Evolutionary conservation across 2,329 filamentous ascomycete species (phyloP).

Genomic region (Pyrenochaeta sp.): DNA sequence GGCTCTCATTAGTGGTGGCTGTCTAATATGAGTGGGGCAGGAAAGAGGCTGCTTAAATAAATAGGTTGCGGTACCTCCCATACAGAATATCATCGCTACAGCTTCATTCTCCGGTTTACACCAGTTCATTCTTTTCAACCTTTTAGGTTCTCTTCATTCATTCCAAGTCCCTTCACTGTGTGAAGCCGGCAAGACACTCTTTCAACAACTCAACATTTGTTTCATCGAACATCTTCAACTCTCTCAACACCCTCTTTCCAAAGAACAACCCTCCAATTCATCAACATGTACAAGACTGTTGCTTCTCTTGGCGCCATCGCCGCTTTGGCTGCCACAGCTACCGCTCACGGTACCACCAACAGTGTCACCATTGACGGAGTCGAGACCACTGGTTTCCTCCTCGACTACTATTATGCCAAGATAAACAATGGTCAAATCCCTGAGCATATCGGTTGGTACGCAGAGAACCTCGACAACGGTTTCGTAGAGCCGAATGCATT

Average conservation of each 20-base stretch:
- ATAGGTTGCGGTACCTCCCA: constrained; percentile 23
- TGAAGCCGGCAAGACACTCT: constrained; percentile 45
- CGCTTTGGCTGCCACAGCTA: constrained; percentile 51
- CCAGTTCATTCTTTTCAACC: constrained; percentile 37
- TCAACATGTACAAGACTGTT: constrained; percentile 41
- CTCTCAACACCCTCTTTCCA: constrained; percentile 12
- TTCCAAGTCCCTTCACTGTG: constrained; percentile 43
- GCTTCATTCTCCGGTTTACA: constrained; percentile 33
- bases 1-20: constrained; percentile 11
- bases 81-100: constrained; percentile 31
- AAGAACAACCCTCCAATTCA: constrained; percentile 12
- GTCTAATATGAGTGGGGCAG: constrained; percentile 7
- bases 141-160: constrained; percentile 28
- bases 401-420: constrained; percentile 51
- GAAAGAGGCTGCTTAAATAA: constrained; percentile 22
- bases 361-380: constrained; percentile 58
- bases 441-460: constrained; percentile 56
- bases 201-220: constrained; percentile 33
- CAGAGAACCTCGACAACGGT: constrained; percentile 49
- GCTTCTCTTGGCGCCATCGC: constrained; percentile 37
- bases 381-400: constrained; percentile 56
- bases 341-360: constrained; percentile 58
- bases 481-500: constrained; percentile 43
- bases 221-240: constrained; percentile 27
- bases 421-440: constrained; percentile 35